Evolutionary conservation across 495 filamentous ascomycete genomes (phyloP).

Genomic region (Aspergillus nidulans): DNA sequence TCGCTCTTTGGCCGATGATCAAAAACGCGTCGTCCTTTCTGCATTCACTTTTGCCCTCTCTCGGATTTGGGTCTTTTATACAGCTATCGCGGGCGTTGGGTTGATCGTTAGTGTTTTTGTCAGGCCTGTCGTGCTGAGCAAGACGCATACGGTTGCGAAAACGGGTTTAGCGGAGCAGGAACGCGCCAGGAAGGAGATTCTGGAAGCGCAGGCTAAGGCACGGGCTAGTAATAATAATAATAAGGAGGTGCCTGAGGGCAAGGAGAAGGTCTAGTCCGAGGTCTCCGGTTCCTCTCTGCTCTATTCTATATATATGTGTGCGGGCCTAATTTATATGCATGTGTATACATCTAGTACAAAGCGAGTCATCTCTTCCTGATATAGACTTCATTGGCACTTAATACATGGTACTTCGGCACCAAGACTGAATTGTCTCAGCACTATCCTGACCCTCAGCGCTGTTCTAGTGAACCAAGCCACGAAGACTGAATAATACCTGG

Average conservation of each 20-base stretch:
- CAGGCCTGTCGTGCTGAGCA: constrained; percentile 51
- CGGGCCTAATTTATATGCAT: neutral
- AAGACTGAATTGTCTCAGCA: too few species aligned
- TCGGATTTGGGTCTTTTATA: constrained; percentile 67
- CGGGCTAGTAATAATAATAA: constrained; percentile 14
- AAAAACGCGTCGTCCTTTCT: constrained; percentile 43
- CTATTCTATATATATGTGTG: neutral
- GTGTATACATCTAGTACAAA: neutral
- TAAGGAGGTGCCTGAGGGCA: neutral
- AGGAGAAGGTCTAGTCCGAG: constrained; percentile 26
- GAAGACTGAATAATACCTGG: too few species aligned
- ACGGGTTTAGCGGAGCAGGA: constrained; percentile 57
- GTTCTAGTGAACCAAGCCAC: neutral
- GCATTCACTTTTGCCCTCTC: constrained; percentile 55
- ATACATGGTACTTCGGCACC: neutral
- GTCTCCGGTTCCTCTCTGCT: neutral
- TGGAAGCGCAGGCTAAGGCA: constrained; percentile 24
- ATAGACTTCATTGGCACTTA: neutral
- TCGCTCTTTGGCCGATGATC: constrained; percentile 38
- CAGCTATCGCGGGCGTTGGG: constrained; percentile 48
- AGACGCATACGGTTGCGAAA: constrained; percentile 55
- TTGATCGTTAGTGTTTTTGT: constrained; percentile 54
- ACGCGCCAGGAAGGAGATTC: constrained; percentile 33
- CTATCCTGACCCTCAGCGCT: too few species aligned
- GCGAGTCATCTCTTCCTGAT: neutral